Evolutionary conservation across 2,329 filamentous ascomycete genomes (phyloP), one percentile per base, ranked within the genome.

Genomic region (Chlorencoelia australis): DNA sequence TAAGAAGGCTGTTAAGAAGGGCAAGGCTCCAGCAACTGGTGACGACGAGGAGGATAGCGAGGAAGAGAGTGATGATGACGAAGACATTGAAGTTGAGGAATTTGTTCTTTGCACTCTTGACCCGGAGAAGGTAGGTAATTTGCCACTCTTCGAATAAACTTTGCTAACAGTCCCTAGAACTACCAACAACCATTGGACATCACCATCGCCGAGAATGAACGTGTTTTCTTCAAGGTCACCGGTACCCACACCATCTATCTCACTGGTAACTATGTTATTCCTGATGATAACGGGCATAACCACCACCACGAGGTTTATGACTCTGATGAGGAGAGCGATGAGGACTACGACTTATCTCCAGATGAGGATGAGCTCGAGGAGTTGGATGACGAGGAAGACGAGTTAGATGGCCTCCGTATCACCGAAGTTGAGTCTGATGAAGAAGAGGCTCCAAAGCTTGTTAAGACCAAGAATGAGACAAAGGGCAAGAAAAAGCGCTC

Each of bases 121-220:
- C 65, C 84, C 88, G 20, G 78, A 86, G 62, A 84, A 81, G 68
- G 91, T 95, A 79, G 60, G 73, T 57, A 39, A 38, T 43, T 38
- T 27, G 21, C 30, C 19, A 25, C 19, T 28, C 21, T 8, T 13
- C 9, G 15, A 32, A 16, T 17, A 11, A 7, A 32, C 26, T 35
- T 40, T 28, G 31, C 48, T 63, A 55, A 62, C 55, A 41, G 7
- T 25, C 7, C 37, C 30, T 54, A 96, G 91, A 76, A 84, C 68
- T 94, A 82, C 73, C 91, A 98, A 66, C 93, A 98, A 65, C 67
- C 91, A 31, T 76, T 98, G 41, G 86, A 98, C 63, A 85, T 98
- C 62, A 91, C 84, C 46, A 77, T 98, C 58, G 78, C 75, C 53
- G 83, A 94, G 60, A 75, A 82, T 51, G 91, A 98, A 71, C 76